phyloP scores from a whole-genome alignment of 2,329 filamentous ascomycete genomes.

The Cladophialophora psammophila region DNA sequence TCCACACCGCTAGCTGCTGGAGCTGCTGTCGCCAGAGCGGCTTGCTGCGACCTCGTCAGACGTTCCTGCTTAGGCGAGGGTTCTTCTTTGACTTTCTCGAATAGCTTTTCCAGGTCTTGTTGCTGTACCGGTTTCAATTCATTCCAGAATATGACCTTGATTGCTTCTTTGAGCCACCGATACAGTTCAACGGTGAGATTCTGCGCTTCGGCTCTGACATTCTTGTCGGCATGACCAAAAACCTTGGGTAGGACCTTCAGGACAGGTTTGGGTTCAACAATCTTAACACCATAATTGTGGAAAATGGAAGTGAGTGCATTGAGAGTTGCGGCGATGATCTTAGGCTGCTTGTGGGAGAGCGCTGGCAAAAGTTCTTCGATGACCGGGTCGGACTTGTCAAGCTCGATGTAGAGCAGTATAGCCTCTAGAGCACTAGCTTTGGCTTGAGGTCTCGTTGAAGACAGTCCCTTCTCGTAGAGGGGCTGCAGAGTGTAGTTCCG shows the following conservation, averaged over 20 bases:
- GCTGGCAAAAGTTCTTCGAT: conserved; percentile 88
- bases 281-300: conserved; percentile 93
- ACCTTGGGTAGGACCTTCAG: conserved; percentile 87
- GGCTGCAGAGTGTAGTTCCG: conserved; percentile 75
- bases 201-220: conserved; percentile 92
- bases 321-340: conserved; percentile 79
- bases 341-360: conserved; percentile 87
- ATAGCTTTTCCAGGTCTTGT: conserved; percentile 88
- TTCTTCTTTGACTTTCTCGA: conserved; percentile 91
- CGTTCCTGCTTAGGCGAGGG: conserved; percentile 87
- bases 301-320: conserved; percentile 82
- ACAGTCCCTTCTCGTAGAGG: conserved; percentile 89
- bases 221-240: conserved; percentile 97
- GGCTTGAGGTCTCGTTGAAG: conserved; percentile 84
- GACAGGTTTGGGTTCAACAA: conserved; percentile 89
- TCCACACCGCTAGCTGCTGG: conserved; percentile 65
- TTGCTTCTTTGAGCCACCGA: conserved; percentile 94
- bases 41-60: conserved; percentile 87
- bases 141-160: conserved; percentile 97
- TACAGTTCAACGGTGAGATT: conserved; percentile 93
- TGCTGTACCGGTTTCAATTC: conserved; percentile 97
- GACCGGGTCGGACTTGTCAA: conserved; percentile 83
- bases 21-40: conserved; percentile 74
- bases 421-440: conserved; percentile 89
- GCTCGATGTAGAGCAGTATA: conserved; percentile 84